Conservation (phyloP, 805 yeast genomes). For the Teunomyces kruisii region DNA sequence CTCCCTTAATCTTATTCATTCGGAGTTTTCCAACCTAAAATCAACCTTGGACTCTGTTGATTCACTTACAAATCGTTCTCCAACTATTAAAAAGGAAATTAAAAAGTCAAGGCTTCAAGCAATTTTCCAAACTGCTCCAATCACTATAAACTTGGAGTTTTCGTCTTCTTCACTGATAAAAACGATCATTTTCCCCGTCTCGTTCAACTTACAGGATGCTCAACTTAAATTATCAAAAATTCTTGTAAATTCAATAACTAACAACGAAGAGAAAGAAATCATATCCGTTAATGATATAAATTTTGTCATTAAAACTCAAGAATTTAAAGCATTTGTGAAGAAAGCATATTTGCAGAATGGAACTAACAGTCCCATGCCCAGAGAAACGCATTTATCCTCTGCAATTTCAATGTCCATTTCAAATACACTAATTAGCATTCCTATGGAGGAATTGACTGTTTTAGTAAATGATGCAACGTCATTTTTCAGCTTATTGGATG, state of each 20-base stretch:
- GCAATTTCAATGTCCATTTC: conserved; percentile 14
- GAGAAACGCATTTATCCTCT: conserved; percentile 18
- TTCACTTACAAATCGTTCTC: not conserved
- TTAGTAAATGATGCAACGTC: not conserved
- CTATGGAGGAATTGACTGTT: conserved; percentile 9
- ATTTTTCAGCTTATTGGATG: not conserved
- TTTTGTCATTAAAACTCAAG: conserved; percentile 22
- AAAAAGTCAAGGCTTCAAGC: conserved; percentile 18
- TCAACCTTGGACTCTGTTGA: conserved; percentile 1
- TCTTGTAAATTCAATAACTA: conserved; percentile 14
- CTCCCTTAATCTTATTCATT: conserved; percentile 22
- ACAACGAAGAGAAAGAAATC: conserved; percentile 12
- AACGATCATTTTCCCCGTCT: conserved; percentile 42
- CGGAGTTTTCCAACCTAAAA: conserved; percentile 16
- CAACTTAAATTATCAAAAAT: conserved; percentile 35
- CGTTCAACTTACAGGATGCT: conserved; percentile 36
- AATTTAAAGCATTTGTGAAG: conserved; percentile 23
- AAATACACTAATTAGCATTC: conserved; percentile 12
- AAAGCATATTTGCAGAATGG: conserved; percentile 9
- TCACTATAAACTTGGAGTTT: conserved; percentile 24
- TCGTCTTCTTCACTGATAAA: conserved; percentile 7
- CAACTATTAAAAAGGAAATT: not conserved
- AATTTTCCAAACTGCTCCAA: conserved; percentile 40
- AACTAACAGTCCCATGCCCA: conserved; percentile 16
- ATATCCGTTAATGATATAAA: conserved; percentile 25